Conservation (phyloP, 768 basidiomycete species). For the Suillus placidus region DNA sequence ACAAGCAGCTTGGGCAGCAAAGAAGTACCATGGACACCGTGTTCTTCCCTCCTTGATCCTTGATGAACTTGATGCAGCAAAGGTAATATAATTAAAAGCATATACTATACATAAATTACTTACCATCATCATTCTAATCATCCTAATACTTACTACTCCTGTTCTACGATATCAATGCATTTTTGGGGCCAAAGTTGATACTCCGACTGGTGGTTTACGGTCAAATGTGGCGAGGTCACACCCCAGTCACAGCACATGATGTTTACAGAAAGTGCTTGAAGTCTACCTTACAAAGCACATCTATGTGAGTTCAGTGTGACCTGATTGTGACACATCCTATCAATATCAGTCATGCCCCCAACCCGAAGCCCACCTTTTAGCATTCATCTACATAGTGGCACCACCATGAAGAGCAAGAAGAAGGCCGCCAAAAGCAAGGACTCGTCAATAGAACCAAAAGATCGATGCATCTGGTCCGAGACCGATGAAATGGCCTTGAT, state of each 20-base stretch:
- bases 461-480: too few species aligned
- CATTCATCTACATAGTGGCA: too few species aligned
- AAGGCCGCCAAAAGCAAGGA: too few species aligned
- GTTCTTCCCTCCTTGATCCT: conserved; percentile 16
- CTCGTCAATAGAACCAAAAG: too few species aligned
- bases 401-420: too few species aligned
- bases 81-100: background rate
- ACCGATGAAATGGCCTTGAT: too few species aligned
- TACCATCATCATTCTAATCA: background rate
- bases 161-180: background rate
- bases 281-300: too few species aligned
- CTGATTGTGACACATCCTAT: too few species aligned
- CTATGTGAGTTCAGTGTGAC: too few species aligned
- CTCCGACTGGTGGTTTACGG: background rate
- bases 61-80: conserved; percentile 2
- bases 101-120: background rate
- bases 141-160: background rate
- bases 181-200: too few species aligned
- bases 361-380: too few species aligned
- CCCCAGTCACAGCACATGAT: conserved; percentile 7
- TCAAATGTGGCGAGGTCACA: conserved; percentile 4
- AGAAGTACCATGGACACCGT: conserved; percentile 24
- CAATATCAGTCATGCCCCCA: too few species aligned
- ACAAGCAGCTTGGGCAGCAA: conserved; percentile 27
- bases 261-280: background rate